phyloP scores from a whole-genome alignment of 176 grass and related monocot species.

The Aegilops speltoides region DNA sequence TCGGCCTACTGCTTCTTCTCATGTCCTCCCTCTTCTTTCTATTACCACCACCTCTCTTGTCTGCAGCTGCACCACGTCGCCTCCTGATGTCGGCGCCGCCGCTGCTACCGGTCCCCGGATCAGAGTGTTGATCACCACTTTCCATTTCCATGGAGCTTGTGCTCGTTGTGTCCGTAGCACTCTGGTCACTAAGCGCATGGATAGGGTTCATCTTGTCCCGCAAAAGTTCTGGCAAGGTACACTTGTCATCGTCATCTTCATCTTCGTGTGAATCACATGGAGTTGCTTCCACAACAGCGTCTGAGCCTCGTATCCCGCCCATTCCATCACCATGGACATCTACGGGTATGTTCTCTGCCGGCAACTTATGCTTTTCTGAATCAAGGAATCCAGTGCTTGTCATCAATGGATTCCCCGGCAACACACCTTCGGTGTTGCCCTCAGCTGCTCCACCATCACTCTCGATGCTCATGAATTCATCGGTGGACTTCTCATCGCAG shows the following conservation, averaged over 20 bases:
- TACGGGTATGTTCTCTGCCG: not conserved
- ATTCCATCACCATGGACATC: not conserved
- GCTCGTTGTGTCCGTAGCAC: not conserved
- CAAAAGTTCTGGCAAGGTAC: not conserved
- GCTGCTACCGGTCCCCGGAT: not conserved
- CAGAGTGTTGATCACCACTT: slow-evolving; percentile 3
- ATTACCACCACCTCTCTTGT: not conserved
- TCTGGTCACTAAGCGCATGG: not conserved
- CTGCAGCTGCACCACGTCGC: not conserved
- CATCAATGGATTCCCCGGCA: not conserved
- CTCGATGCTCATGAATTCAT: slow-evolving; percentile 41
- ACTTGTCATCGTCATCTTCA: not conserved
- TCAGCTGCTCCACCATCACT: not conserved
- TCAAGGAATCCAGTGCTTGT: not conserved
- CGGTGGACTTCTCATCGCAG: slow-evolving; percentile 23
- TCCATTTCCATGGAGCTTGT: not conserved
- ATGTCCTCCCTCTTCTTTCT: slow-evolving; percentile 5
- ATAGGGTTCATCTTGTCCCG: slow-evolving; percentile 15
- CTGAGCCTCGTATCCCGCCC: not conserved
- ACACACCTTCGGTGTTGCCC: not conserved
- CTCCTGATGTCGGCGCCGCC: not conserved
- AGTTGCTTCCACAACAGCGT: not conserved
- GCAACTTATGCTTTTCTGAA: not conserved
- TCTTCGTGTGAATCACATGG: not conserved
- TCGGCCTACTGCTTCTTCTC: slow-evolving; percentile 22